phyloP scores from a whole-genome alignment of 202 grass and related monocot species.

The Carex arenaria region DNA sequence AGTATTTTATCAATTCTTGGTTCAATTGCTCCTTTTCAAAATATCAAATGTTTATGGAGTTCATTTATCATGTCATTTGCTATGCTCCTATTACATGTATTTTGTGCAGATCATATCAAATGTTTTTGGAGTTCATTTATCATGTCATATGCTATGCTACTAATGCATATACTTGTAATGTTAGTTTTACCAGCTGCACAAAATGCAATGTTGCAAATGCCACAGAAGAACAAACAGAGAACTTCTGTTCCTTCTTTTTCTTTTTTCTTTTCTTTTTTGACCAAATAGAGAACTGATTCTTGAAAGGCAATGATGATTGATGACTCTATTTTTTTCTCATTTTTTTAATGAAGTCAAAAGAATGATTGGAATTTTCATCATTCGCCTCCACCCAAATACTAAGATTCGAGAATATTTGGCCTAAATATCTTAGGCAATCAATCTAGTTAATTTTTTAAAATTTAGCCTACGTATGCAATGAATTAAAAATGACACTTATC shows the following conservation, averaged over 20 bases:
- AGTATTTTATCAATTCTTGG: too few species aligned
- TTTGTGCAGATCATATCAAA: not conserved
- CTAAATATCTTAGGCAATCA: not conserved
- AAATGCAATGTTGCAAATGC: not conserved
- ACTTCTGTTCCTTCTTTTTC: not conserved
- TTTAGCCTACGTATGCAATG: not conserved
- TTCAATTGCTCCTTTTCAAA: too few species aligned
- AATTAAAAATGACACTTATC: not conserved
- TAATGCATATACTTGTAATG: not conserved
- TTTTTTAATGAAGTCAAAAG: not conserved
- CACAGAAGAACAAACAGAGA: not conserved
- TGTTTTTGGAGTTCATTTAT: not conserved
- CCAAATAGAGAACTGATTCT: not conserved
- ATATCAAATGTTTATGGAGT: not conserved
- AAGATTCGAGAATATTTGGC: constrained; percentile 17
- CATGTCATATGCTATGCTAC: not conserved
- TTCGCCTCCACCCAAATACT: not conserved
- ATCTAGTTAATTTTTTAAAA: not conserved
- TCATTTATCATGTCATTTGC: not conserved
- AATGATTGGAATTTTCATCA: constrained; percentile 3
- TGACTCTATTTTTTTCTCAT: not conserved
- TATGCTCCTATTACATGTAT: not conserved
- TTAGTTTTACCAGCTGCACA: not conserved
- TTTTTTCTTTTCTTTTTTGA: not conserved
- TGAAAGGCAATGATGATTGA: not conserved